Evolutionary conservation across 2,329 filamentous ascomycete genomes (phyloP), one percentile per base, ranked within the genome.

Genomic region (Phymatotrichopsis omnivora): DNA sequence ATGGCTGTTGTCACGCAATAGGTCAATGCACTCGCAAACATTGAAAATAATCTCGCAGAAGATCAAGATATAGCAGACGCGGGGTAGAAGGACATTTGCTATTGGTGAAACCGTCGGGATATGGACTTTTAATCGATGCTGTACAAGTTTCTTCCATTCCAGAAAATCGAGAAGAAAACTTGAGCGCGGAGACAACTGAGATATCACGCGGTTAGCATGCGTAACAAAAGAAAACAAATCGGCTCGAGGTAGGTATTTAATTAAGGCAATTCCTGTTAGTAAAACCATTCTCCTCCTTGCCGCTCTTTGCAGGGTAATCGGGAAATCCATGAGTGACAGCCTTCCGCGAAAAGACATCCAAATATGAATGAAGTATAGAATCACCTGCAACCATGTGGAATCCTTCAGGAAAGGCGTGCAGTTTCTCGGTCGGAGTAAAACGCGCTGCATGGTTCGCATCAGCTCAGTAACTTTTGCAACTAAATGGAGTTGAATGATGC

Each of bases 111-210:
- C 60, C 63, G 37, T 57, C 60, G n/a, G 80, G 80, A 59, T 74
- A 84, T 17, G 55, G 69, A 71, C 59, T 71, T 67, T 67, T 75
- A 76, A 64, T 78, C 69, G 24, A 68, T 64, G 30, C 78, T 66
- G 45, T 73, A 76, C 35, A 71, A 67, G 31, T 70, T 61, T 32
- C 65, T 63, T 23, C 79, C 80, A 62, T 84, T 73, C 71, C 82
- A 84, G 69, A 80, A 84, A 5, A 76, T 78, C 5, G 80, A 80
- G 65, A 84, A 82, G 67, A 81, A 79, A 30, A 83, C 65, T 54
- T 84, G 78, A 45, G 73, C 71, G 28, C 79, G 75, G 33, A 77
- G 64, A 31, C 73, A 67, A 27, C 46, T 54, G 19, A 27, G n/a
- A n/a, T n/a, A n/a, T n/a, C n/a, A n/a, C n/a, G n/a, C n/a, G n/a